These are phyloP conservation scores for Akebia trifoliata DNA, from an alignment of 164 flowering plant genomes.

Conservation along the genomic window DNA sequence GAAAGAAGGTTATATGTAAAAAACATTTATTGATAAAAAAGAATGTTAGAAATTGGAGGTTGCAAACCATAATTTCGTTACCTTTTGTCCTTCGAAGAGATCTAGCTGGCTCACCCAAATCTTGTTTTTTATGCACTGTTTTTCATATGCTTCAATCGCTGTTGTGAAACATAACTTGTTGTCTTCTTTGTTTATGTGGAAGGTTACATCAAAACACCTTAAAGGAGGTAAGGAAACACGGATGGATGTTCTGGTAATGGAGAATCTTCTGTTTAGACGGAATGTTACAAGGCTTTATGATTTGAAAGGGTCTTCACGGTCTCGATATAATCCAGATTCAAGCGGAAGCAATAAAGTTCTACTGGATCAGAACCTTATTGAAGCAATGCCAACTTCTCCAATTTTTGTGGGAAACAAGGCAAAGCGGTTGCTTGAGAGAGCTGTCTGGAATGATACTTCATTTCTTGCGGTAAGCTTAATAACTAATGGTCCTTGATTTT, in stretches of 20 bases:
- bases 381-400: constrained; percentile 98
- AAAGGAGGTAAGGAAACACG: constrained; percentile 85
- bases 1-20: too few species aligned
- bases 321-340: constrained; percentile 87
- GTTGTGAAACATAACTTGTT: background rate
- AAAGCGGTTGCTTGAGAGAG: constrained; percentile 86
- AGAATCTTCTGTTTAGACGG: constrained; percentile 83
- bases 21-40: too few species aligned
- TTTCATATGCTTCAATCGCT: background rate
- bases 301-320: too few species aligned
- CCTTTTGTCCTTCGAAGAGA: too few species aligned
- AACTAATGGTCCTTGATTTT: background rate
- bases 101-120: too few species aligned
- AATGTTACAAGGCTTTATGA: constrained; percentile 79
- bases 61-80: too few species aligned
- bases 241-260: constrained; percentile 95
- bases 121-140: too few species aligned
- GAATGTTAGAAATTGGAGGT: too few species aligned
- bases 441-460: constrained; percentile 98
- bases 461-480: constrained; percentile 84
- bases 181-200: constrained; percentile 13
- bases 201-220: constrained; percentile 78
- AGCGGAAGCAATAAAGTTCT: constrained; percentile 92
- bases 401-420: constrained; percentile 98
- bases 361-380: constrained; percentile 91